These are phyloP conservation scores for Rhizomucor pusillus DNA, from an alignment of 371 early-diverging fungal species.

Conservation along the genomic window DNA sequence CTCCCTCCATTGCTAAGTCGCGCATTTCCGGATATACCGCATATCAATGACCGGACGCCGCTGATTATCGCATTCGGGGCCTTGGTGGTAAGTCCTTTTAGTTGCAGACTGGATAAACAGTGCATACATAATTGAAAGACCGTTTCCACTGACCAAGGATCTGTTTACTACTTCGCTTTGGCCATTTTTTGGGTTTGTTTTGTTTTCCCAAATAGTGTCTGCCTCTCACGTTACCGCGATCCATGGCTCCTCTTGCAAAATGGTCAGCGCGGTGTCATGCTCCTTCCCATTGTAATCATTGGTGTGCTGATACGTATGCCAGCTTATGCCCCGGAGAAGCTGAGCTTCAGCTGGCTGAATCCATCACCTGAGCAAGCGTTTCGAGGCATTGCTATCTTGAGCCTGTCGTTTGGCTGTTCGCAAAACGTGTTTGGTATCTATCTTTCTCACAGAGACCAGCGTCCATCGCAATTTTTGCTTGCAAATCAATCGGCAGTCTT, in stretches of 20 bases:
- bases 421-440: constrained; percentile 54
- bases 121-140: too few relatives aligned
- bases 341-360: constrained; percentile 33
- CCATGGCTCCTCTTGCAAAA: constrained; percentile 46
- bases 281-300: constrained; percentile 41
- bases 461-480: constrained; percentile 35
- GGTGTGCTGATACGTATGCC: constrained; percentile 43
- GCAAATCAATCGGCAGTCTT: constrained; percentile 35
- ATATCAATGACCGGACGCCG: too few relatives aligned
- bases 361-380: constrained; percentile 19
- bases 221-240: constrained; percentile 48
- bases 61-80: too few relatives aligned
- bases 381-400: constrained; percentile 48
- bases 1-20: constrained; percentile 36
- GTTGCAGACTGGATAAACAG: too few relatives aligned
- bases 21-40: too few relatives aligned
- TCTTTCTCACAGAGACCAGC: constrained; percentile 32
- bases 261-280: constrained; percentile 45
- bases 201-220: too few relatives aligned
- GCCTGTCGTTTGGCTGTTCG: constrained; percentile 50
- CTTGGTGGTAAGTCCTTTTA: too few relatives aligned
- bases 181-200: too few relatives aligned
- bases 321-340: constrained; percentile 39
- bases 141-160: too few relatives aligned
- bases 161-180: too few relatives aligned